These are phyloP conservation scores for Ogataea wickerhamii DNA, from an alignment of 805 yeast genomes.

Conservation along the genomic window DNA sequence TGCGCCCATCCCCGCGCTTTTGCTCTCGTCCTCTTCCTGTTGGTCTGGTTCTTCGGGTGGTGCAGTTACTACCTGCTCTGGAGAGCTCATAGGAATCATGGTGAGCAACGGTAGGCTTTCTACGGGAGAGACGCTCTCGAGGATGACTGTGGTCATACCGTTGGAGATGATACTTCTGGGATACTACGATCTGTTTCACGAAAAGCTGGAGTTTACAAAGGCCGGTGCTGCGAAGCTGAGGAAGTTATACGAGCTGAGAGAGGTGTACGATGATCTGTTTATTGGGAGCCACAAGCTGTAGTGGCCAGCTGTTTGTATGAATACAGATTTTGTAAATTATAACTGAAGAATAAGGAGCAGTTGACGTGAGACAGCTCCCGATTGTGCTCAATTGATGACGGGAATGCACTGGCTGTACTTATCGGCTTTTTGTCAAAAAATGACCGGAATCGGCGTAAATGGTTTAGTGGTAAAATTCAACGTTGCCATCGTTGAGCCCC, in stretches of 20 bases:
- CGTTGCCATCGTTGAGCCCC: slow-evolving; percentile 31
- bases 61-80: slow-evolving; percentile 29
- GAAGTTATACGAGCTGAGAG: slow-evolving; percentile 13
- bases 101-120: slow-evolving; percentile 37
- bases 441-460: slow-evolving; percentile 17
- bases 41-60: slow-evolving; percentile 55
- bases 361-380: too few species aligned
- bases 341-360: too few species aligned
- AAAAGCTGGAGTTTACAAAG: slow-evolving; percentile 6
- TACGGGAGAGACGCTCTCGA: slow-evolving; percentile 19
- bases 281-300: slow-evolving; percentile 14
- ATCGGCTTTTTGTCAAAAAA: too few species aligned
- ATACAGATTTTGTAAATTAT: too few species aligned
- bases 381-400: too few species aligned
- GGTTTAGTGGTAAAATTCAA: slow-evolving; percentile 29
- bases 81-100: slow-evolving; percentile 37
- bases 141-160: slow-evolving; percentile 20
- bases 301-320: too few species aligned
- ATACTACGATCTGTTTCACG: slow-evolving; percentile 18
- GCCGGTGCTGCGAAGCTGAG: slow-evolving; percentile 5
- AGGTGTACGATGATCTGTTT: slow-evolving; percentile 14
- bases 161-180: slow-evolving; percentile 17
- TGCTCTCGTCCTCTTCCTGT: slow-evolving; percentile 40
- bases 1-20: slow-evolving; percentile 16
- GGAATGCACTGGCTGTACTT: too few species aligned